These are phyloP conservation scores for Chamaenerion angustifolium DNA, from an alignment of 345 rosid species.

Conservation along the genomic window DNA sequence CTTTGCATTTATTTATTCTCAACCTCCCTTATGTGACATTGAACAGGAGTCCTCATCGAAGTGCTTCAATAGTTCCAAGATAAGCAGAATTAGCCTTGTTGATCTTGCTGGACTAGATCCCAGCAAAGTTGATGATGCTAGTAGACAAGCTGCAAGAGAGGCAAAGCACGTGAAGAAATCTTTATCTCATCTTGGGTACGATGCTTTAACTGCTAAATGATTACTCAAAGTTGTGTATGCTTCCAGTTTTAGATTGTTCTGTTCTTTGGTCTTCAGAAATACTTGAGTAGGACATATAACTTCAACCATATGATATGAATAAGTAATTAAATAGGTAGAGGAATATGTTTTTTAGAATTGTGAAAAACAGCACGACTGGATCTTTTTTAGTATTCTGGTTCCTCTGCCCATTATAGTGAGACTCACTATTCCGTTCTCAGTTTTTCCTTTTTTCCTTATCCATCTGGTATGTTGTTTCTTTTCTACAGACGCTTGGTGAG, in stretches of 20 bases:
- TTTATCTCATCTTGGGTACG: slow-evolving; percentile 81
- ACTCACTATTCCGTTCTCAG: not conserved
- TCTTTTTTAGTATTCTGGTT: not conserved
- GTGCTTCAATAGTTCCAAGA: slow-evolving; percentile 79
- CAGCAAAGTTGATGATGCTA: slow-evolving; percentile 48
- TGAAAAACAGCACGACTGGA: no score
- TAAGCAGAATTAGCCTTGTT: slow-evolving; percentile 77
- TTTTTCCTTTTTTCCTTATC: not conserved
- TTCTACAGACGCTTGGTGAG: slow-evolving; percentile 55
- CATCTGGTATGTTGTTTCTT: slow-evolving; percentile 10
- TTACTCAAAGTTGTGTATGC: not conserved
- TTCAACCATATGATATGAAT: no score
- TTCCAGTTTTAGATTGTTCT: not conserved
- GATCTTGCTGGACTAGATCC: slow-evolving; percentile 87
- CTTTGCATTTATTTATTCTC: not conserved
- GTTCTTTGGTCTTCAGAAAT: not conserved
- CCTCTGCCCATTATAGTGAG: no score
- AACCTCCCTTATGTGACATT: not conserved
- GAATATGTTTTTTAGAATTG: no score
- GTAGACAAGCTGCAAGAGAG: slow-evolving; percentile 50
- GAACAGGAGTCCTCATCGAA: slow-evolving; percentile 63
- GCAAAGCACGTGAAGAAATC: slow-evolving; percentile 71
- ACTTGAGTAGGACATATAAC: no score
- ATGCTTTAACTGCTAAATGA: slow-evolving; percentile 2
- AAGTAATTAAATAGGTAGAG: no score